Evolutionary conservation across 164 flowering plant genomes (phyloP).

Genomic region (Platanus orientalis): DNA sequence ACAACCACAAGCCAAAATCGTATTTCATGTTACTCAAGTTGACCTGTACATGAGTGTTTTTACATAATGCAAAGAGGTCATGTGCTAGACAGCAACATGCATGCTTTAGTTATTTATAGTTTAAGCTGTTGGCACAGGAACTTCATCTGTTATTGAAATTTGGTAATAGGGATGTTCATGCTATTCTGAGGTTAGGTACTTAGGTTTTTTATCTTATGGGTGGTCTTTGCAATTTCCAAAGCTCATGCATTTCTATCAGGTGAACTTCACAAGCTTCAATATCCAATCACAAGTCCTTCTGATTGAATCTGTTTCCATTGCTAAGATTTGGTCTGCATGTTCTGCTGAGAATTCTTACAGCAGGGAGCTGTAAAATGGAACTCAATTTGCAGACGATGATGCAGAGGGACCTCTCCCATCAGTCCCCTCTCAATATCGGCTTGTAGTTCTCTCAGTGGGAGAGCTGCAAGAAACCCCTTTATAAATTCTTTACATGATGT

Average conservation of each 20-base stretch:
- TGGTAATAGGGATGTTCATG: too few species aligned
- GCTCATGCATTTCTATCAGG: not conserved
- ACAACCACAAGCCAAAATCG: too few species aligned
- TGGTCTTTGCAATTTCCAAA: not conserved
- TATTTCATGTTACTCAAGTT: too few species aligned
- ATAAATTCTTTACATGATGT: constrained; percentile 18
- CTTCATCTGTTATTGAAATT: too few species aligned
- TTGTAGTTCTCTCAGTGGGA: constrained; percentile 15
- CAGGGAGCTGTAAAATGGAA: too few species aligned
- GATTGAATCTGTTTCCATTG: not conserved
- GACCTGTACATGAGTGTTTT: too few species aligned
- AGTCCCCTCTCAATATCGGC: constrained; percentile 6
- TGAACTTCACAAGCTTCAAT: not conserved
- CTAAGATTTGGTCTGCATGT: not conserved
- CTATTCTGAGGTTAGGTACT: too few species aligned
- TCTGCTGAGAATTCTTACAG: too few species aligned
- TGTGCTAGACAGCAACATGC: too few species aligned
- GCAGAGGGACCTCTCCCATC: not conserved
- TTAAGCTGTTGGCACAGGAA: too few species aligned
- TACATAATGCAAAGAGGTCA: too few species aligned
- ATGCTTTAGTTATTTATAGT: too few species aligned
- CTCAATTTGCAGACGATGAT: constrained; percentile 17
- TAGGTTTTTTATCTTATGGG: not conserved
- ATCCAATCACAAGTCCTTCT: not conserved
- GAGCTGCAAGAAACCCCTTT: constrained; percentile 21